Conservation (phyloP, 257 asterid genomes). For the Anisodus tanguticus region DNA sequence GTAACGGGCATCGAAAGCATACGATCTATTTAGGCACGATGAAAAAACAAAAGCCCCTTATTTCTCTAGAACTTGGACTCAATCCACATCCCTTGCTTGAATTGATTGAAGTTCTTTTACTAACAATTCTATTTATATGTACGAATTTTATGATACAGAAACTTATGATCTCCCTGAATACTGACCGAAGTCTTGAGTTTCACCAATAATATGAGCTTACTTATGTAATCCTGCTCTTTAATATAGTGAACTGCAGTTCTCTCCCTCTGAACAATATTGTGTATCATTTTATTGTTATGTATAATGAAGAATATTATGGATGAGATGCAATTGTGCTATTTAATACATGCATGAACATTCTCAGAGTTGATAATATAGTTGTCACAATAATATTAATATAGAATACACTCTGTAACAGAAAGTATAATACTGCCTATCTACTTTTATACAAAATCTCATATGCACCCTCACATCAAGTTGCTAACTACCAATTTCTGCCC, state of each 20-base stretch:
- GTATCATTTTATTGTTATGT: background rate
- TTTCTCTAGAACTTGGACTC: no score
- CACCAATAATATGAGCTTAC: background rate
- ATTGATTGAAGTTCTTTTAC: no score
- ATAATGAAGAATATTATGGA: background rate
- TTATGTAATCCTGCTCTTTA: background rate
- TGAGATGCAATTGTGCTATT: background rate
- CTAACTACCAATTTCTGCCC: background rate
- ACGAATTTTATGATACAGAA: no score
- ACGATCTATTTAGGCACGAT: no score
- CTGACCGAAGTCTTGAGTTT: background rate
- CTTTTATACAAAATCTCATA: background rate
- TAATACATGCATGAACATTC: conserved; percentile 8
- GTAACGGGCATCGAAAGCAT: no score
- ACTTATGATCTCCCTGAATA: background rate
- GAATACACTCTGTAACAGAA: background rate
- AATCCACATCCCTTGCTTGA: no score
- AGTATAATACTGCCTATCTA: background rate
- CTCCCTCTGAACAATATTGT: background rate
- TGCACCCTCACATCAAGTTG: conserved; percentile 4
- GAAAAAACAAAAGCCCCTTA: no score
- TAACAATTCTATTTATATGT: no score
- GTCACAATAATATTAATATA: background rate
- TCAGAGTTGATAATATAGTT: background rate
- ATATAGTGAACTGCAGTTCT: background rate